These are phyloP conservation scores for Globisporangium iwayamae DNA, from an alignment of 352 stramenopile genomes.

Conservation along the genomic window DNA sequence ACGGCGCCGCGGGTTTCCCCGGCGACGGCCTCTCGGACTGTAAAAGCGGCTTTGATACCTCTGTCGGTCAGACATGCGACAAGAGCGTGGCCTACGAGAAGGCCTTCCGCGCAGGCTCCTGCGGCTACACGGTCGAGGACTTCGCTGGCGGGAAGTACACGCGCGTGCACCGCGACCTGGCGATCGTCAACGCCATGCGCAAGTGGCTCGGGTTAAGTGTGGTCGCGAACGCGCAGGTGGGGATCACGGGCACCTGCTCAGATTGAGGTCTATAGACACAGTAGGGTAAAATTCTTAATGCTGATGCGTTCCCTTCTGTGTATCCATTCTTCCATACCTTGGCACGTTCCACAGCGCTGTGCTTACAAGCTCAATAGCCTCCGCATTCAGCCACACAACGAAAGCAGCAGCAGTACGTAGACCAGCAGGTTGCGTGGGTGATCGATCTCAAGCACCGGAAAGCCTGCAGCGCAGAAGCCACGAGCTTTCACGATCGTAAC, in stretches of 20 bases:
- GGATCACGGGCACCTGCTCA: conserved; percentile 35
- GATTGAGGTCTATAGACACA: not conserved
- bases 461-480: too few species aligned
- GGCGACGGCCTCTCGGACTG: conserved; percentile 43
- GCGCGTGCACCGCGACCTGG: conserved; percentile 58
- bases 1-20: conserved; percentile 52
- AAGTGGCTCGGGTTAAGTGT: conserved; percentile 34
- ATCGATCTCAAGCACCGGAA: too few species aligned
- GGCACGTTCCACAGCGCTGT: too few species aligned
- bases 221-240: conserved; percentile 27
- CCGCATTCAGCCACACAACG: too few species aligned
- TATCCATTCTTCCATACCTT: too few species aligned
- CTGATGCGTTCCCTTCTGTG: too few species aligned
- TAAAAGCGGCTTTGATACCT: conserved; percentile 27
- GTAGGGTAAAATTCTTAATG: not conserved
- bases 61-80: conserved; percentile 28
- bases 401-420: too few species aligned
- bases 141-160: conserved; percentile 59
- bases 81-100: conserved; percentile 44
- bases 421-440: too few species aligned
- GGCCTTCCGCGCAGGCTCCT: conserved; percentile 45
- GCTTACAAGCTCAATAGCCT: too few species aligned
- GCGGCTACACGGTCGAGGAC: conserved; percentile 47
- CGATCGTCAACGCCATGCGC: conserved; percentile 65
- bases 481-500: not conserved